Evolutionary conservation across 164 flowering plant genomes (phyloP).

Genomic region (Vitis rupestris): DNA sequence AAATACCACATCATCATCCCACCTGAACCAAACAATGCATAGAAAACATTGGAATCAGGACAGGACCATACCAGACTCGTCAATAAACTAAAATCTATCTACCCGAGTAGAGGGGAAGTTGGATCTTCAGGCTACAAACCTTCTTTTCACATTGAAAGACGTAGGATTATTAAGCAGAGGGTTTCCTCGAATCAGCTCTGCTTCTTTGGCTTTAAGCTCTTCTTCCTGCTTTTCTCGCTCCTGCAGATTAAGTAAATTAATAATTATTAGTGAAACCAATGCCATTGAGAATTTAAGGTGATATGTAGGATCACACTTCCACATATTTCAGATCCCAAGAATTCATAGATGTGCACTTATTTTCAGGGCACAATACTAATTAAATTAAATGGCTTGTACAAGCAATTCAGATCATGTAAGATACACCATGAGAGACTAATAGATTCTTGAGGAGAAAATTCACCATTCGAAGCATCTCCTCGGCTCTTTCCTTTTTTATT

Average conservation of each 20-base stretch:
- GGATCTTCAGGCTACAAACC: slow-evolving; percentile 37
- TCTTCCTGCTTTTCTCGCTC: slow-evolving; percentile 71
- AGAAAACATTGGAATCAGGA: too few species aligned
- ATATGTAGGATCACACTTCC: neutral
- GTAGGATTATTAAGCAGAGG: slow-evolving; percentile 75
- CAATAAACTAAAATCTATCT: neutral
- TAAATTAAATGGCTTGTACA: neutral
- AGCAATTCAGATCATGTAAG: neutral
- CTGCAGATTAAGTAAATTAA: slow-evolving; percentile 33
- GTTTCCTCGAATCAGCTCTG: slow-evolving; percentile 82
- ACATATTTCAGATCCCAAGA: neutral
- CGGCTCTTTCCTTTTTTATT: slow-evolving; percentile 88
- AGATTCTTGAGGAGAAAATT: neutral
- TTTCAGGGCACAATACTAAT: too few species aligned
- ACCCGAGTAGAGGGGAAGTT: neutral
- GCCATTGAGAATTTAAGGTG: neutral
- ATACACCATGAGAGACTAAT: neutral
- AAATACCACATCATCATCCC: slow-evolving; percentile 98
- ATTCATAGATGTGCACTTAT: too few species aligned
- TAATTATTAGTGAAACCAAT: neutral
- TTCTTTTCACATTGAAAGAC: slow-evolving; percentile 76
- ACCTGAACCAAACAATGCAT: slow-evolving; percentile 35
- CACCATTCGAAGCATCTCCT: slow-evolving; percentile 79
- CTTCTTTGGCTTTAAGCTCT: slow-evolving; percentile 85
- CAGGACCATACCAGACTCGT: too few species aligned